Base-by-base conservation (phyloP, 108 stramenopile genomes). In the Conticribra weissflogii region DNA sequence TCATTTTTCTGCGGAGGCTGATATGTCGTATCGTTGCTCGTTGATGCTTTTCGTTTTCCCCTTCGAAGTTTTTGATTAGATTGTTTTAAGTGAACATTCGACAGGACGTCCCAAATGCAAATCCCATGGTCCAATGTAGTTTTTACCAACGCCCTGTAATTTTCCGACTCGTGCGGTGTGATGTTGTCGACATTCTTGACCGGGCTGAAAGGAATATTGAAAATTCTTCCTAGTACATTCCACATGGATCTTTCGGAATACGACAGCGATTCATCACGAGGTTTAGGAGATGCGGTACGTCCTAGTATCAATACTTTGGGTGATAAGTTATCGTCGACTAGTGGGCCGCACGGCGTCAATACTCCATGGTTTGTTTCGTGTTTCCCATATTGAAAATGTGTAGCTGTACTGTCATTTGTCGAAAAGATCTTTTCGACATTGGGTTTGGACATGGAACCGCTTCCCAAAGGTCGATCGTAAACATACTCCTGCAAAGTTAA, bases 171-270 rank as follows among this genome's bases (percentile, higher is more conserved):
- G n/a, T 15, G n/a, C 32, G 18, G 41, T 17, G 60, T 41, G 17
- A 33, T 33, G 19, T 3, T 41, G 45, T 46, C 3, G 36, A 57
- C 29, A 57, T 57, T 57, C 36, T 62, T 62, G 5, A 62, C 34
- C 3, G 60, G 56, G 3, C 15, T 18, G 15, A 29, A 57, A 62
- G 27, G 30, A 3, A 21, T 41, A 18, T 33, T 33, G 32, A 62
- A 29, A 17, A 62, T 62, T 21, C 44, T 14, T 22, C 60, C 60
- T 3, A 62, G 32, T 17, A 62, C 17, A 22, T 4, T 41, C 60
- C 60, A 62, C 60, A 62, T 62, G 32, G 60, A 44, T 44, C 60
- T 17, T 62, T 62, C 60, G 8, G 19, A 41, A 41, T 62, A 62
- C 3, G 41, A 34, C 27, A 33, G 21, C 3, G 16, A 8, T 4